Evolutionary conservation across 371 early-diverging fungal species (phyloP), one percentile per base, ranked within the genome.

Genomic region (Mortierella polycephala): DNA sequence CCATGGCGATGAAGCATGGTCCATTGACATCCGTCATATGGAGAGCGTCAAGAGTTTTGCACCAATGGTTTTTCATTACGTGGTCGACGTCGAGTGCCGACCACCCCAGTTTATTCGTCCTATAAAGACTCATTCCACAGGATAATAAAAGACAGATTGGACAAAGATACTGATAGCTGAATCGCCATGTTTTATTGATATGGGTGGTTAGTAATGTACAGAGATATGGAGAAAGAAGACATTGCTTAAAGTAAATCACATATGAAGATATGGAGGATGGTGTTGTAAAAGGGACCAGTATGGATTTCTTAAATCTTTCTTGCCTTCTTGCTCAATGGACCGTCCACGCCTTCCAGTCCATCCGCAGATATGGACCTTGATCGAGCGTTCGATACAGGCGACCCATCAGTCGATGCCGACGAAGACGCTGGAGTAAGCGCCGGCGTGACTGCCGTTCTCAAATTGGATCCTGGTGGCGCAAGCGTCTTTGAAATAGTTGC

Each of bases 31-130:
- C 21, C 49, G 58, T 0, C 81, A 83, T 45, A 46, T 76, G 47
- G 83, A 83, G 47, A 67, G 67, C 20, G 84, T 83, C 58, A 83
- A 83, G 59, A 83, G 83, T 42, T 83, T 71, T 81, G 75, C 80
- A 18, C 83, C 83, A 0, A 23, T 70, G 61, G 84, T 83, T 8
- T 81, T 69, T 20, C 83, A 83, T 46, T 84, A 81, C 49, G 83
- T 83, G 5, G n/a, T 60, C 37, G 83, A 83, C 66, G 66, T 83
- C 18, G 75, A 81, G 42, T 82, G 82, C 49, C 58, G 71, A 20
- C 82, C 82, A 21, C 41, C 57, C 4, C 49, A 12, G 6, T 18
- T 9, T 5, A 42, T 23, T 11, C 18, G 12, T 44, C 41, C 20
- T 47, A 11, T 10, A 11, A 47, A 11, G n/a, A 14, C 12, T 18